Evolutionary conservation across 2,329 filamentous ascomycete species (phyloP).

Genomic region (Colletotrichum australisinense): DNA sequence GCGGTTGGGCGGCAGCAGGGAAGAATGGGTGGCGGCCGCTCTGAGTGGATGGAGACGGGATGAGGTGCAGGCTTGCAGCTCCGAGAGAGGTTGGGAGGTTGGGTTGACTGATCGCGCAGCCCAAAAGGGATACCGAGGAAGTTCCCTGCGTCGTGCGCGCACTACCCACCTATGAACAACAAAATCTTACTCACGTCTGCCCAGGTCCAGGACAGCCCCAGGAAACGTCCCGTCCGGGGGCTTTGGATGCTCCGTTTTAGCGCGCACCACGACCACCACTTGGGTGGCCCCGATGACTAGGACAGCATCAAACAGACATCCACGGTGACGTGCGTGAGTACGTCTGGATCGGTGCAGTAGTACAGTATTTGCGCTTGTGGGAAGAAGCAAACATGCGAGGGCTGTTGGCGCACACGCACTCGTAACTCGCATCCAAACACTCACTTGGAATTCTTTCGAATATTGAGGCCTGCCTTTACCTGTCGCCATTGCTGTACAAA

Average conservation of each 20-base stretch:
- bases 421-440: background rate
- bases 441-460: background rate
- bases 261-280: background rate
- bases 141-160: conserved; percentile 14
- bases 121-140: conserved; percentile 27
- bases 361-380: background rate
- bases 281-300: background rate
- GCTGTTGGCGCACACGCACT: background rate
- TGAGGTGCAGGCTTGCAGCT: conserved; percentile 21
- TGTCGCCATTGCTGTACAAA: conserved; percentile 5
- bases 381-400: background rate
- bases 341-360: background rate
- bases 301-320: background rate
- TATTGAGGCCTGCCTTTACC: background rate
- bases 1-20: conserved; percentile 32
- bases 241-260: background rate
- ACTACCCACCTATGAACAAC: conserved; percentile 10
- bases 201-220: background rate
- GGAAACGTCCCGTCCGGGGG: background rate
- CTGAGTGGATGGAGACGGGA: conserved; percentile 32
- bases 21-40: conserved; percentile 31
- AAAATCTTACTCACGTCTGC: background rate
- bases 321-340: background rate
- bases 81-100: conserved; percentile 24
- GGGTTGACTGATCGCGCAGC: conserved; percentile 22